Evolutionary conservation across 352 stramenopile genomes (phyloP), one percentile per base, ranked within the genome.

Genomic region (Pythium graminicola): DNA sequence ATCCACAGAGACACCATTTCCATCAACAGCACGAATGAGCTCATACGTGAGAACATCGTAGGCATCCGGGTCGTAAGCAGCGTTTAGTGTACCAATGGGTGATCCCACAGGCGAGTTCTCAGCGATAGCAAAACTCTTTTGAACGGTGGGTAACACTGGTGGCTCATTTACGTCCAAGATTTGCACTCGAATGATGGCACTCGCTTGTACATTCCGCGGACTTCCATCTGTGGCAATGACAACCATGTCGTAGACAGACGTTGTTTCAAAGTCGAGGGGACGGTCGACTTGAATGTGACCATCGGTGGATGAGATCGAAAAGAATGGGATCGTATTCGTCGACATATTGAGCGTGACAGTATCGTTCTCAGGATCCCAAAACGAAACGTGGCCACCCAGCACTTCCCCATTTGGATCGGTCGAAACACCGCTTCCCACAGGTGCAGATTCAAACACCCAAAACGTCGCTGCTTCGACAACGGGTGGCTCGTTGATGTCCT

Each of bases 331-430:
- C 5, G 50, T 40, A 3, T 60, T 68, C 7, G 53, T 54, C 9
- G 38, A 10, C 0, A 22, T 10, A 27, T 16, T 65, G 4, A 81
- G 13, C 1, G 54, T 59, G 0, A 79, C 47, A 0, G 73, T 73
- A 42, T 83, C 65, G 43, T 85, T 85, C 54, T 85, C 74, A 29
- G 74, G 72, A n/a, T 85, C 74, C 74, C 74, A 85, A 47, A 70
- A 60, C 11, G 8, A 43, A 17, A 81, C 53, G 20, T 23, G 33
- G 10, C 45, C 60, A 6, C 38, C 52, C 0, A 47, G 17, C 10
- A 10, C 36, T 8, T 54, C 10, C 6, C 52, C 59, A 29, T 64
- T 23, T 6, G 32, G n/a, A 14, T 46, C 42, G 1, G 47, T 48
- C 9, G 50, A 54, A 13, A 65, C 41, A 1, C 36, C 41, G 1